Percentiles rank a stretch among this genome's conserved stretches.
These are phyloP conservation scores for Ilex asprella DNA, from an alignment of 257 asterid genomes.

Conservation along the genomic window DNA sequence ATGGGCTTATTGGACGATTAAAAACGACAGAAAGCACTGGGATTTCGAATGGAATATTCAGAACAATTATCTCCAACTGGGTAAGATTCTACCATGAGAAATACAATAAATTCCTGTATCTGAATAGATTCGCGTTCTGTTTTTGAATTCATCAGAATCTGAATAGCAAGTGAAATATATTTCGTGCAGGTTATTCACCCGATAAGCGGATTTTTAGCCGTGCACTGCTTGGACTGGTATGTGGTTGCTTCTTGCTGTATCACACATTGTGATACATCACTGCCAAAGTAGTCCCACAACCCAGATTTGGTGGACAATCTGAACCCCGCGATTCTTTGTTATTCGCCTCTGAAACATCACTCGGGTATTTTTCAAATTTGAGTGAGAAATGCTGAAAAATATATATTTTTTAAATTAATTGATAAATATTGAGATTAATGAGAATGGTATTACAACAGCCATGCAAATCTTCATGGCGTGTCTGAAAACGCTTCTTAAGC, in stretches of 20 bases:
- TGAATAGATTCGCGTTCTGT: not conserved
- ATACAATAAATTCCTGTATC: not conserved
- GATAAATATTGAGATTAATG: no score
- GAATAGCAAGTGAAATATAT: not conserved
- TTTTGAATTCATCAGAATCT: not conserved
- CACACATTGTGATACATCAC: not conserved
- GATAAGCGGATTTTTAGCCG: slow-evolving; percentile 11
- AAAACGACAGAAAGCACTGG: slow-evolving; percentile 66
- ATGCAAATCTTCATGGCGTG: no score
- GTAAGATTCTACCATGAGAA: slow-evolving; percentile 17
- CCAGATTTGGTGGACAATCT: not conserved
- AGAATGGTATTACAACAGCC: no score
- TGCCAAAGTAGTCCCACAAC: not conserved
- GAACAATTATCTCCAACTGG: slow-evolving; percentile 53
- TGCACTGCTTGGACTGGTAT: slow-evolving; percentile 22
- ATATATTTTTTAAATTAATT: no score
- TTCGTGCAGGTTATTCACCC: slow-evolving; percentile 29
- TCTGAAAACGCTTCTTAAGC: no score
- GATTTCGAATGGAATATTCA: slow-evolving; percentile 78
- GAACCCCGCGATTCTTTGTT: not conserved
- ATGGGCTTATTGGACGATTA: slow-evolving; percentile 78
- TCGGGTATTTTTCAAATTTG: not conserved
- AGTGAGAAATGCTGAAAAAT: no score
- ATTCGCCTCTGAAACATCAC: not conserved
- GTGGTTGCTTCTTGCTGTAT: slow-evolving; percentile 14